Base-by-base conservation (phyloP, 139 green algal species). In the Marvania coccoides region DNA sequence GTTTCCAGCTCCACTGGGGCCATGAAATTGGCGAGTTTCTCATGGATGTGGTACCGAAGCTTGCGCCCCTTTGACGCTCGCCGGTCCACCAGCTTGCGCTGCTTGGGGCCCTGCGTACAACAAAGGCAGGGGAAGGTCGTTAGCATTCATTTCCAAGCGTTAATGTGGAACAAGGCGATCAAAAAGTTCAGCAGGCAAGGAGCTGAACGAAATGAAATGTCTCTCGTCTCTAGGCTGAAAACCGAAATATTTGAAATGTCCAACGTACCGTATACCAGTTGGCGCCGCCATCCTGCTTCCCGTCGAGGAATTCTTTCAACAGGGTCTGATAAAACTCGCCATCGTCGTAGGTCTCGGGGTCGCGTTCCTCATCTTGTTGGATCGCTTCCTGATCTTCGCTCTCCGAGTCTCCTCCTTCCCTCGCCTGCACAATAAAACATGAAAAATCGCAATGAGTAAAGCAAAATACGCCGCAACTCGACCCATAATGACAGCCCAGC, bases 21-120 rank as follows among this genome's bases (percentile, higher is more conserved):
- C 85, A 93, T 94, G 75, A 97, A 96, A 63, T 88, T 90, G 26
- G 95, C 89, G 56, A 97, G 81, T 77, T 95, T 95, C 12, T 95
- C 79, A 61, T 95, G 85, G 8, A 92, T 82, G 57, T 92, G 68
- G 72, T 89, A 97, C 24, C 91, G 77, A 28, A 97, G 62, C 76
- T 95, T 96, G 28, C 91, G 81, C 1, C 91, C 91, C 73, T 97
- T 97, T 62, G 77, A 90, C 0, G 91, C 91, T 0, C 89, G 67
- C 13, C 88, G 56, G 70, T 97, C 91, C 72, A 96, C 88, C 28
- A 74, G n/a, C 63, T 92, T 95, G 30, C 83, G 71, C 57, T 84
- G 84, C 73, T 95, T 96, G 23, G 70, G 67, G n/a, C 63, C 66
- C 71, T 84, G 58, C 51, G 56, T 36, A 29, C 23, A 19, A 51